Evolutionary conservation across 495 filamentous ascomycete species (phyloP).

Genomic region (Tuber brumale): DNA sequence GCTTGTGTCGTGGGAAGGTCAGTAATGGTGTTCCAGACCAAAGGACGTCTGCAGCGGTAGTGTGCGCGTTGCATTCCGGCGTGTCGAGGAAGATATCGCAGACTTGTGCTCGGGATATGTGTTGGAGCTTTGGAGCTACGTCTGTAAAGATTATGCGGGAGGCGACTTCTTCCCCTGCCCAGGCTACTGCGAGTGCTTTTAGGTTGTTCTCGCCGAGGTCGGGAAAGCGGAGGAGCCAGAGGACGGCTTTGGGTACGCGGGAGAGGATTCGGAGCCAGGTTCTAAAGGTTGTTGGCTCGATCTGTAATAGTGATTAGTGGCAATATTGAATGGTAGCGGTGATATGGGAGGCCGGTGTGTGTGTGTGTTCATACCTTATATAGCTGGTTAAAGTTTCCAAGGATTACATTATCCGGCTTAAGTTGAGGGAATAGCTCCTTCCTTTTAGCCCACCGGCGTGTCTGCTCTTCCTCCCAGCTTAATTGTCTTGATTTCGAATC

Average conservation of each 20-base stretch:
- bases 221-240: slow-evolving; percentile 96
- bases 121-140: slow-evolving; percentile 88
- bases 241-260: slow-evolving; percentile 75
- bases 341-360: background rate
- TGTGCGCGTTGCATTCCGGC: slow-evolving; percentile 96
- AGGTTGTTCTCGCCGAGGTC: slow-evolving; percentile 87
- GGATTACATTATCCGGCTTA: slow-evolving; percentile 76
- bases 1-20: slow-evolving; percentile 86
- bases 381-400: slow-evolving; percentile 97
- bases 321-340: slow-evolving; percentile 1
- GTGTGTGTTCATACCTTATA: slow-evolving; percentile 71
- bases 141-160: slow-evolving; percentile 94
- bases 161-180: slow-evolving; percentile 82
- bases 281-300: slow-evolving; percentile 94
- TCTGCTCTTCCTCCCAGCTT: slow-evolving; percentile 80
- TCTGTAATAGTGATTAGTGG: slow-evolving; percentile 50
- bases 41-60: slow-evolving; percentile 89
- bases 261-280: slow-evolving; percentile 92
- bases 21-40: slow-evolving; percentile 94
- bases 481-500: slow-evolving; percentile 58
- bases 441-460: slow-evolving; percentile 82
- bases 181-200: slow-evolving; percentile 65
- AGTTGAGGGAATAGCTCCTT: slow-evolving; percentile 87
- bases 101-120: slow-evolving; percentile 85
- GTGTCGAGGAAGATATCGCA: slow-evolving; percentile 96